phyloP scores from a whole-genome alignment of 2,329 filamentous ascomycete genomes.

The Neoarthrinium moseri region DNA sequence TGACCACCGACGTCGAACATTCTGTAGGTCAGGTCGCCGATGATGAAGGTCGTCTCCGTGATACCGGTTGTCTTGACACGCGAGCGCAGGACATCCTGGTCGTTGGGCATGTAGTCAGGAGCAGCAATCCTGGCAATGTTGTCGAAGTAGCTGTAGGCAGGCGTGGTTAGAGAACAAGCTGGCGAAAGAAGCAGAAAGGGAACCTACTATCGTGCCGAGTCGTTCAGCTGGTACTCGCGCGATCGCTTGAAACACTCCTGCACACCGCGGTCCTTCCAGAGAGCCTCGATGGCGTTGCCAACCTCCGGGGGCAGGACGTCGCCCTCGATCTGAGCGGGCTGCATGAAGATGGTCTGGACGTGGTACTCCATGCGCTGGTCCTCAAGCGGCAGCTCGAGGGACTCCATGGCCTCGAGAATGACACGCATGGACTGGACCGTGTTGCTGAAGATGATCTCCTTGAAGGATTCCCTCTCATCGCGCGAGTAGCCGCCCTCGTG shows the following conservation, averaged over 20 bases:
- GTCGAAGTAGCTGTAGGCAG: slow-evolving; percentile 79
- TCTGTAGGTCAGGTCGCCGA: slow-evolving; percentile 88
- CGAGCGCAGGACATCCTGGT: slow-evolving; percentile 91
- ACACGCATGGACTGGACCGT: slow-evolving; percentile 69
- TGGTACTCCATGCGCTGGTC: slow-evolving; percentile 95
- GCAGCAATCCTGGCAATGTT: slow-evolving; percentile 88
- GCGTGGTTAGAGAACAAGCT: neutral
- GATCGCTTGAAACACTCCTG: slow-evolving; percentile 95
- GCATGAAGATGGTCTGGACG: slow-evolving; percentile 98
- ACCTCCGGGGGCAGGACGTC: slow-evolving; percentile 94
- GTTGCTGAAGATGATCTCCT: slow-evolving; percentile 71
- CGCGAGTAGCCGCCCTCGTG: slow-evolving; percentile 98
- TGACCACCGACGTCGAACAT: slow-evolving; percentile 98
- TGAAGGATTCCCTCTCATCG: slow-evolving; percentile 72
- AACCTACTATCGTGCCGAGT: slow-evolving; percentile 91
- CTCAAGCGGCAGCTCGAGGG: slow-evolving; percentile 76
- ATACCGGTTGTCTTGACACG: slow-evolving; percentile 98
- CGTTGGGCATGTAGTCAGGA: slow-evolving; percentile 90
- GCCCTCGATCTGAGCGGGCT: slow-evolving; percentile 93
- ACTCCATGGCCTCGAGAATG: slow-evolving; percentile 69
- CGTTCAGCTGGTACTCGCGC: slow-evolving; percentile 93
- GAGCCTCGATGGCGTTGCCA: slow-evolving; percentile 83
- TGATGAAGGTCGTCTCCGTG: slow-evolving; percentile 94
- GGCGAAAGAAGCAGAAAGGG: neutral
- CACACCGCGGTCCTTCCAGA: slow-evolving; percentile 92